Evolutionary conservation across 805 yeast species (phyloP).

Genomic region (Starmerella scarabaei): DNA sequence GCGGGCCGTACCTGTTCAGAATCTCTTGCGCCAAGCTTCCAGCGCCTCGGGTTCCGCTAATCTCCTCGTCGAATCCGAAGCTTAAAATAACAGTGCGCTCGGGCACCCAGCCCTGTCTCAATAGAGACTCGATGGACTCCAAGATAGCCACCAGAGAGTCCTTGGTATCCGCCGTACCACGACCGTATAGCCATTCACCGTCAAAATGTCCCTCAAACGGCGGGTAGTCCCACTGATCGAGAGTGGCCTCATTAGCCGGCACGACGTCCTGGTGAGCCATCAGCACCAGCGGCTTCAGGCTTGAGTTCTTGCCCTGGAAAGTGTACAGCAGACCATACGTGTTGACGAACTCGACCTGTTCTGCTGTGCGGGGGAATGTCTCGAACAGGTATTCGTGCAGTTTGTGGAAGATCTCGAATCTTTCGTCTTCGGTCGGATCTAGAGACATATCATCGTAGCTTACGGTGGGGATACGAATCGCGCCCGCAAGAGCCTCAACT

Average conservation of each 20-base stretch:
- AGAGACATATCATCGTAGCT: constrained; percentile 40
- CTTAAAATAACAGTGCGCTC: constrained; percentile 50
- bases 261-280: constrained; percentile 77
- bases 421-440: constrained; percentile 37
- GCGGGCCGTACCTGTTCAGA: constrained; percentile 42
- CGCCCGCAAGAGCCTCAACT: constrained; percentile 28
- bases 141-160: constrained; percentile 51
- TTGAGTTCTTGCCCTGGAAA: constrained; percentile 43
- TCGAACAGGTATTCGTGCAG: constrained; percentile 39
- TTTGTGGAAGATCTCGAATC: constrained; percentile 34
- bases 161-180: constrained; percentile 72
- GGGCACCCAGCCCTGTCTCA: constrained; percentile 43
- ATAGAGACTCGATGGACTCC: constrained; percentile 48
- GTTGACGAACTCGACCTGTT: constrained; percentile 42
- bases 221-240: constrained; percentile 48
- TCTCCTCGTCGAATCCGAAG: constrained; percentile 75
- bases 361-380: constrained; percentile 41
- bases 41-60: constrained; percentile 54
- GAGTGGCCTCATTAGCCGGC: constrained; percentile 49
- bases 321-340: constrained; percentile 51
- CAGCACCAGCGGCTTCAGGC: constrained; percentile 52
- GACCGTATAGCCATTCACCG: constrained; percentile 54
- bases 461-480: constrained; percentile 57
- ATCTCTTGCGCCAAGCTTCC: constrained; percentile 36
- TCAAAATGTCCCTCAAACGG: constrained; percentile 61